Percentiles rank a stretch among this genome's conserved stretches.
These are phyloP conservation scores for Oryza meyeriana DNA, from an alignment of 176 grass and related monocot genomes.

Conservation along the genomic window DNA sequence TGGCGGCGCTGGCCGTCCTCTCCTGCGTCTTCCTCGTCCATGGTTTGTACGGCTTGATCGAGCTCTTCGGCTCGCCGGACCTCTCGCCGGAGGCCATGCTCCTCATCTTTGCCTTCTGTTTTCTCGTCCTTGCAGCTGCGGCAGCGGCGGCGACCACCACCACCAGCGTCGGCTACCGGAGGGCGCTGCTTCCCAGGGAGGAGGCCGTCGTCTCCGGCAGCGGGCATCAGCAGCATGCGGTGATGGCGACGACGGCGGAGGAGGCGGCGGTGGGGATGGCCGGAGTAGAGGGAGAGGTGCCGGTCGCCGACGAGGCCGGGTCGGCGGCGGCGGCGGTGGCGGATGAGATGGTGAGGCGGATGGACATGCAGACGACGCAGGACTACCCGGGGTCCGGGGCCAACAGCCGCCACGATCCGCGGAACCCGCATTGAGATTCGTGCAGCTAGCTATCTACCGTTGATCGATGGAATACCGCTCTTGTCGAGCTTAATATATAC, in stretches of 20 bases:
- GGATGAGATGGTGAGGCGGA: conserved; percentile 23
- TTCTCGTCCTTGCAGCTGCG: conserved; percentile 39
- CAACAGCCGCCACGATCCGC: conserved; percentile 68
- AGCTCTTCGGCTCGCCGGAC: conserved; percentile 45
- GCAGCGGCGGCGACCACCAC: neutral
- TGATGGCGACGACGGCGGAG: neutral
- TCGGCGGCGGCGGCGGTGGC: neutral
- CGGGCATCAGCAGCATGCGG: no score
- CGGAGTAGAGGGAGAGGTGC: neutral
- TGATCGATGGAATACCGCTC: neutral
- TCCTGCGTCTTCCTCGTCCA: conserved; percentile 37
- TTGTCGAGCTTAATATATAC: neutral
- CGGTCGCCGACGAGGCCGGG: conserved; percentile 6
- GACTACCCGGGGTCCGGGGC: conserved; percentile 65
- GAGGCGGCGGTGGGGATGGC: neutral
- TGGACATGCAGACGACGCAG: conserved; percentile 62
- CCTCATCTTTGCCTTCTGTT: conserved; percentile 43
- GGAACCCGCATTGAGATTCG: conserved; percentile 48
- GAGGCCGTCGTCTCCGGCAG: no score
- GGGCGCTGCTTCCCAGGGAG: conserved; percentile 27
- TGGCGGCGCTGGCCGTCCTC: conserved; percentile 46
- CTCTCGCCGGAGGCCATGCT: conserved; percentile 44
- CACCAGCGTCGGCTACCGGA: conserved; percentile 23
- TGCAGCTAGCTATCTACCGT: neutral
- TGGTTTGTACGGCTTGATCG: conserved; percentile 47